Evolutionary conservation across 2,329 filamentous ascomycete species (phyloP), one percentile per base, ranked within the genome.

Genomic region (Blastomyces silverae): DNA sequence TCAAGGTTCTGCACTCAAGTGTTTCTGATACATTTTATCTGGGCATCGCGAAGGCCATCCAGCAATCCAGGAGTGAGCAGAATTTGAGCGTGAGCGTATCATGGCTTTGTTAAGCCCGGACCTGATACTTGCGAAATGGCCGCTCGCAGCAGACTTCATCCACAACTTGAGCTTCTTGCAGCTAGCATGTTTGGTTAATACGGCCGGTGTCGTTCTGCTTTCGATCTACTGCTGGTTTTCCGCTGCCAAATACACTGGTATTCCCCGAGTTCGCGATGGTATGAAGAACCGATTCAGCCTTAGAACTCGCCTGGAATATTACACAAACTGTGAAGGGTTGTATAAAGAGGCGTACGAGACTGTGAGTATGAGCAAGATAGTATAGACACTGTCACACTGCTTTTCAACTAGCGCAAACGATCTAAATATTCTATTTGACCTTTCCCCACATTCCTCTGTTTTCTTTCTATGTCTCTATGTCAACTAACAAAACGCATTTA

Each of bases 331-430:
- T 22, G 42, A 61, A 44, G 59, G 59, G 8, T n/a, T 61, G 17
- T 61, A n/a, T 37, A 61, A n/a, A 44, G 59, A 50, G 15, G 59
- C 59, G 11, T 61, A 61, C 20, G 59, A 61, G 42, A 50, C 25
- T 34, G 59, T 61, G 59, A 61, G 59, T 50, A 34, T 22, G 3
- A 17, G 17, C 20, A n/a, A 7, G 6, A 13, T 15, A 37, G 17
- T 6, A 50, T 10, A 48, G 22, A n/a, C n/a, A n/a, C n/a, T n/a
- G n/a, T n/a, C n/a, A 34, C 44, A n/a, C 17, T 48, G 17, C 25
- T 61, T n/a, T n/a, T 37, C 17, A 11, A n/a, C 10, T 8, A 37
- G n/a, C 8, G 10, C 15, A 34, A 39, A 10, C 57, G 25, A 13
- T 22, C 34, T 34, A n/a, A n/a, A n/a, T n/a, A 31, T 39, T 39